phyloP scores from a whole-genome alignment of 208 protist genomes.

The Trypanosoma platydactyli region DNA sequence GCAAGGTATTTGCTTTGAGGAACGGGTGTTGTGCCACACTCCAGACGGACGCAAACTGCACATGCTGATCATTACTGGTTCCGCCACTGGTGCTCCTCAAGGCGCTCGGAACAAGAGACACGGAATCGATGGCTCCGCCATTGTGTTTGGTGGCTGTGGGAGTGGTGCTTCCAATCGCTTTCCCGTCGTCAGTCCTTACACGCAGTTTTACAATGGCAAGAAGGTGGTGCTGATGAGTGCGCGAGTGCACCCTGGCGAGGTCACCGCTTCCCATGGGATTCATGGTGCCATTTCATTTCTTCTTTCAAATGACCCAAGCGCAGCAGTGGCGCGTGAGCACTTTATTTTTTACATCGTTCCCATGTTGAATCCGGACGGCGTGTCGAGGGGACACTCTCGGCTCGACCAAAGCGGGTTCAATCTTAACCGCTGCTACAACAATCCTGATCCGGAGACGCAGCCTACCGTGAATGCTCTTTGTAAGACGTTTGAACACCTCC shows the following conservation, averaged over 20 bases:
- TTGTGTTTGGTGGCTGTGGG: not conserved
- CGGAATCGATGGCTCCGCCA: not conserved
- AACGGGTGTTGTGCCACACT: slow-evolving; percentile 76
- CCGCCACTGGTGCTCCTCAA: slow-evolving; percentile 6
- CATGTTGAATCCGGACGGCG: slow-evolving; percentile 94
- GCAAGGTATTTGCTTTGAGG: slow-evolving; percentile 73
- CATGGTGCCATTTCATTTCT: slow-evolving; percentile 91
- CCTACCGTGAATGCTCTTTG: slow-evolving; percentile 85
- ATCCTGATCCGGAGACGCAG: slow-evolving; percentile 65
- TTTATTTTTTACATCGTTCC: slow-evolving; percentile 94
- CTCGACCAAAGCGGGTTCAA: slow-evolving; percentile 91
- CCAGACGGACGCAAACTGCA: slow-evolving; percentile 85
- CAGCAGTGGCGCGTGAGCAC: slow-evolving; percentile 70
- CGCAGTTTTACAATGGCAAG: slow-evolving; percentile 77
- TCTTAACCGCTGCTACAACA: slow-evolving; percentile 94
- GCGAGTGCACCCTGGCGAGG: slow-evolving; percentile 93
- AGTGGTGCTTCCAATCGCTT: slow-evolving; percentile 5
- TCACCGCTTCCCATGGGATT: slow-evolving; percentile 86
- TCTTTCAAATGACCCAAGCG: slow-evolving; percentile 67
- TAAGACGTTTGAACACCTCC: slow-evolving; percentile 75
- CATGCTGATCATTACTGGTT: slow-evolving; percentile 76
- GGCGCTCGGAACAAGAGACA: not conserved
- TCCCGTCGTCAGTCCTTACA: slow-evolving; percentile 53
- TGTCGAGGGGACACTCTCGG: slow-evolving; percentile 91
- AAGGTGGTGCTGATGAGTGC: slow-evolving; percentile 87